Evolutionary conservation across 78 protist species (phyloP), one percentile per base, ranked within the genome.

Genomic region (Dictyostelium capitatum): DNA sequence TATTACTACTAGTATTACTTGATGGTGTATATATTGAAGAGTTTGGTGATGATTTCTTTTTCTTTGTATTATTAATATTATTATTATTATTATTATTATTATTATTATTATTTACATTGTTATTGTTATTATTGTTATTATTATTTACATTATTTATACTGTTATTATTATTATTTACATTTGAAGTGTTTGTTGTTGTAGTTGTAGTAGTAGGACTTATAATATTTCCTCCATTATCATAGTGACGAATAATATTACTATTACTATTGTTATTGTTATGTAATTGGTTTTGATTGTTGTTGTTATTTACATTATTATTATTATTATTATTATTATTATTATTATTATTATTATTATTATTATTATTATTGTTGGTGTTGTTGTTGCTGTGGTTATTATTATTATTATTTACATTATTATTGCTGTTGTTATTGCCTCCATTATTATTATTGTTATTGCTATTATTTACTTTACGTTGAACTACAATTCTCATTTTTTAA

Each of bases 401-500:
- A 43, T 82, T 82, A 20, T 69, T 82, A 64, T 57, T 64, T 28
- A 28, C 64, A 64, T 64, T 32, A 57, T 57, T 70, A 64, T 62
- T 62, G 2, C 43, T n/a, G n/a, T n/a, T n/a, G n/a, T n/a, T n/a
- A n/a, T n/a, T n/a, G n/a, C n/a, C n/a, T n/a, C n/a, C n/a, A 69
- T 80, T 56, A 48, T 81, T 81, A 30, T 48, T 65, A 64, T 59
- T 59, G 47, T 32, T 69, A 73, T 83, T 83, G 43, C 56, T 73
- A 72, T 54, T 54, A 25, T 54, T 72, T 41, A 51, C 92, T 75
- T 85, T 85, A 57, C 92, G 62, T 59, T 83, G 91, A 37, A 83
- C 62, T 59, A 85, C 92, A 30, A 85, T 85, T 75, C 92, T 73
- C 53, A 79, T 75, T 67, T 56, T 85, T 62, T 57, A 75, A 9